Evolutionary conservation across 495 filamentous ascomycete species (phyloP), one percentile per base, ranked within the genome.

Genomic region (Achaetomiella virescens): DNA sequence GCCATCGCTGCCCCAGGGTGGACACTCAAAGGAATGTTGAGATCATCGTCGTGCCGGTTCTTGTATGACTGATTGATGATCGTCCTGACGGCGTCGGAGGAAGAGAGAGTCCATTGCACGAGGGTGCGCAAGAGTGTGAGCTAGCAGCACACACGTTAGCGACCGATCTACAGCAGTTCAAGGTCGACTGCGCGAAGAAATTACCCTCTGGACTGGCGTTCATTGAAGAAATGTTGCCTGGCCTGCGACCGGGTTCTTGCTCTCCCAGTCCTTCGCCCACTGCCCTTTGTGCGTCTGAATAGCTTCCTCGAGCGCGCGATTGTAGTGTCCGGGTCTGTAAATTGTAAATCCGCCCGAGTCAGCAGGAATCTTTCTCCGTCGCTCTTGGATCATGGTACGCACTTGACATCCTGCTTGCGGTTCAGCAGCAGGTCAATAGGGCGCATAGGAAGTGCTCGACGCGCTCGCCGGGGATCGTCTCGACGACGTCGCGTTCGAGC

Each of bases 341-440:
- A 43, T 17, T 54, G 11, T 17, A 1, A n/a, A n/a, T n/a, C n/a
- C n/a, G n/a, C n/a, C 25, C 11, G 25, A 31, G 45, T 65, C 48
- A 69, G 53, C 21, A 59, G 17, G 8, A 38, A 8, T 33, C 35
- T n/a, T 1, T 22, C 22, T 17, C 24, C 6, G 1, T 33, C 1
- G 22, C 25, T 4, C n/a, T 35, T 11, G 17, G 6, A 36, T 1
- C n/a, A n/a, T 15, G 21, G 24, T 22, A 77, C 90, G 73, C 82
- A 98, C 93, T 97, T 95, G 64, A 97, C 87, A 75, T 93, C 88
- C 66, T 98, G 96, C 78, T 97, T 97, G 64, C 93, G 84, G 66
- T 98, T 98, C 59, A 97, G 78, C 50, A 96, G 81, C 66, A 97
- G 75, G 27, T 83, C 20, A 98, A 71, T 42, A 98, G 74, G 62